These are phyloP conservation scores for Sordaria brevicollis DNA, from an alignment of 495 filamentous ascomycete species.

Conservation along the genomic window DNA sequence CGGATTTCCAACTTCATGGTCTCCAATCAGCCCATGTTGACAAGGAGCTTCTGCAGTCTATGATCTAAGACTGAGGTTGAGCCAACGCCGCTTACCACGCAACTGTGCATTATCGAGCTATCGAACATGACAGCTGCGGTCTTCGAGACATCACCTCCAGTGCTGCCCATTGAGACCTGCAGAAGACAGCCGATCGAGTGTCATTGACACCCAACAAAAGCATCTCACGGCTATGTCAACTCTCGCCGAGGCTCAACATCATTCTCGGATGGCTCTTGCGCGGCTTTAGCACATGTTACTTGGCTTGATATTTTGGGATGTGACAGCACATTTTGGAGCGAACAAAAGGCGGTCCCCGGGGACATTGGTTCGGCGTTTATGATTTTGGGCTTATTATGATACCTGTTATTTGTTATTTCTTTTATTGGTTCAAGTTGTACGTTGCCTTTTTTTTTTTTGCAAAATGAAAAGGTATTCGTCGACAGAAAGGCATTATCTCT, in stretches of 20 bases:
- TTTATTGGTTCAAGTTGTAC: not conserved
- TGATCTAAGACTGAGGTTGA: not conserved
- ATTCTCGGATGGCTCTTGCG: not conserved
- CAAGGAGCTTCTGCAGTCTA: not conserved
- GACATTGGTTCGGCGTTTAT: not conserved
- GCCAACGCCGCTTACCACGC: not conserved
- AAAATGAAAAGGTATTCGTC: not conserved
- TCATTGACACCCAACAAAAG: not conserved
- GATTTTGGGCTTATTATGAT: not conserved
- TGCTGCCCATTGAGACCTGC: not conserved
- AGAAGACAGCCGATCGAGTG: not conserved
- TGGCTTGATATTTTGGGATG: not conserved
- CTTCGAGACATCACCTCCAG: not conserved
- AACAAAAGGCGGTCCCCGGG: not conserved
- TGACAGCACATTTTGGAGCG: not conserved
- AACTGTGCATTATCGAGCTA: not conserved
- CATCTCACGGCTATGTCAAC: not conserved
- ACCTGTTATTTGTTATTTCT: not conserved
- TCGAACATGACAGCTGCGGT: not conserved
- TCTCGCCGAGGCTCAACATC: not conserved
- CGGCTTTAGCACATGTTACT: not conserved
- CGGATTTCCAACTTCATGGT: not conserved
- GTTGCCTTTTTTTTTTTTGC: not conserved
- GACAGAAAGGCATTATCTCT: not conserved
- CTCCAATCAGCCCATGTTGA: not conserved